Base-by-base conservation (phyloP, 805 yeast genomes). In the Alloascoidea hylecoeti region DNA sequence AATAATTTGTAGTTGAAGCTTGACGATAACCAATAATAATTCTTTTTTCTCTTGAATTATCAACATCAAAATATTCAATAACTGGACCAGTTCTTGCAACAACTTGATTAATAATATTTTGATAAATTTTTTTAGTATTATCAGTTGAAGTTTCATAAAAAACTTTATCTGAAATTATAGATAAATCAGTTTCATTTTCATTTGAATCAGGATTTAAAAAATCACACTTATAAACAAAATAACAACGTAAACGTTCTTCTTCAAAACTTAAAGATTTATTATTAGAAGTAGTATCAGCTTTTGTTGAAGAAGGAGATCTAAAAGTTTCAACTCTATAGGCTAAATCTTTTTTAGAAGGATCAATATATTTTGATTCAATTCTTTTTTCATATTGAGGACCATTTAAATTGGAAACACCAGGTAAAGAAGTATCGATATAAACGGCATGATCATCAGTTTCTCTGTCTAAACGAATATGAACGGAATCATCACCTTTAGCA, bases 381-480 rank as follows among this genome's bases (percentile, higher is more conserved):
- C 76, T 64, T 42, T 70, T 66, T 60, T 86, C 95, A 50, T 77
- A 79, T 47, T 62, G 61, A 40, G 68, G 58, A 14, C 58, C 60
- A 38, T 58, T 58, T 17, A 60, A 49, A 41, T 59, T 64, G 38
- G 71, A 56, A 33, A 57, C 55, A 39, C 75, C 77, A 6, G 75
- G 70, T 16, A 58, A 55, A 13, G 75, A 65, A 23, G 94, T 75
- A 53, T 84, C 95, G 56, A 89, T 83, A 55, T 81, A 92, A 27
- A 85, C 92, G 1, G 96, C 96, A 52, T 85, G 95, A 53, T 81
- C 88, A 14, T 73, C 78, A 35, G 72, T 70, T 55, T 84, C 88
- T 44, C 86, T 70, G 54, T 78, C 78, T 56, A 85, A 83, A 44
- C 78, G 83, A 45, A 89, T 78, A 46, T 75, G 70, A 15, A 78